Base-by-base conservation (phyloP, 306 rosid genomes). In the Ammopiptanthus mongolicus region DNA sequence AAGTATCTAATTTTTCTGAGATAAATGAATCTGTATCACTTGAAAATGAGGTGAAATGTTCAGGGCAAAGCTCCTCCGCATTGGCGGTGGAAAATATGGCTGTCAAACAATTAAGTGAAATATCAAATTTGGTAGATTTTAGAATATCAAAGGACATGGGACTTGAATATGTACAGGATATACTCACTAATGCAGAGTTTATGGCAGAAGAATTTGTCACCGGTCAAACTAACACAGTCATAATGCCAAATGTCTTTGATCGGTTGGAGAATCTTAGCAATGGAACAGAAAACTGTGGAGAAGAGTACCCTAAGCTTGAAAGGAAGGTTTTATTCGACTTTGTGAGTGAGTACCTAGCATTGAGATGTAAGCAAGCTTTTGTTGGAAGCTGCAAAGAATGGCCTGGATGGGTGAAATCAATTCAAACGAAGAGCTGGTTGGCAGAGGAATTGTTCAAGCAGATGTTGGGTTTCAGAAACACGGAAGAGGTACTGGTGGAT, bases 401-500 rank as follows among this genome's bases (percentile, higher is more conserved):
- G 88, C 81, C 76, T 17, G 73, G 70, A 83, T 82, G 87, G 90
- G 51, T 65, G 39, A 50, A 77, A 76, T 34, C 82, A 31, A 66
- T 81, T 25, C 89, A 69, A 21, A 78, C 79, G 81, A 83, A 86
- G 74, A 86, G 74, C 12, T 57, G 76, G 41, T 80, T 90, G 67
- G 93, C 84, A 12, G 90, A 88, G 75, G 91, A 94, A 46, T 21
- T 94, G 80, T 76, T 80, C 62, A 81, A 51, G 65, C 96, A 88
- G 81, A 86, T 94, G 50, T 39, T 53, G 64, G 74, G 86, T 52
- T 86, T 87, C 86, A 88, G 75, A 82, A 78, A 67, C 84, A 82
- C 79, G 86, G 91, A 75, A 66, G 98, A 90, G 46, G 65, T 56
- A 55, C 79, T 86, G 91, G 87, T 84, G 56, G 98, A 94, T 80